Evolutionary conservation across 83 land plant genomes (phyloP).

Genomic region (Picea mariana): DNA sequence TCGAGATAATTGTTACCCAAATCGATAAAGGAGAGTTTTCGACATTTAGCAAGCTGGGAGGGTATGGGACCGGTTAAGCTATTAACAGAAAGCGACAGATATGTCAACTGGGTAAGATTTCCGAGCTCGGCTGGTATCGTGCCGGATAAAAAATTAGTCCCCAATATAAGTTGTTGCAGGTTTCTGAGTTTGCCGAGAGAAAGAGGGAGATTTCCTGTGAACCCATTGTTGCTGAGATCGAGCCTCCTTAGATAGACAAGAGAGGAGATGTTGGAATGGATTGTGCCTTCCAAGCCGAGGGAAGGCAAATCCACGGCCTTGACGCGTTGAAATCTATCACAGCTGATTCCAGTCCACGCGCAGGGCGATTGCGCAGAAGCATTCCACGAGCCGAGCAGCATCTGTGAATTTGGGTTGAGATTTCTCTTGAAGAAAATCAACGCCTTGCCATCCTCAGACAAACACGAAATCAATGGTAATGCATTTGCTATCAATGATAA

Average conservation of each 20-base stretch:
- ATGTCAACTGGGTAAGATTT: not conserved
- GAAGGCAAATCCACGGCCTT: not conserved
- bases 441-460: not conserved
- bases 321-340: slow-evolving; percentile 4
- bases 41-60: slow-evolving; percentile 3
- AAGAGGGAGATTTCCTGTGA: slow-evolving; percentile 19
- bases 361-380: not conserved
- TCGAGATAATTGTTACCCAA: not conserved
- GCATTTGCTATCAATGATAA: not conserved
- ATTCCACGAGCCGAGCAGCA: not conserved
- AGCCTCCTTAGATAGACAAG: slow-evolving; percentile 12
- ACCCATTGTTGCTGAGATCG: slow-evolving; percentile 18
- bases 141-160: slow-evolving; percentile 1
- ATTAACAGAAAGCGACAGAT: not conserved
- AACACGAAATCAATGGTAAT: not conserved
- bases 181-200: slow-evolving; percentile 20
- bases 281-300: slow-evolving; percentile 13
- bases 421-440: not conserved
- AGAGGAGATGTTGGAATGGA: slow-evolving; percentile 17
- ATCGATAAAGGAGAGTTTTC: not conserved
- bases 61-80: slow-evolving; percentile 18
- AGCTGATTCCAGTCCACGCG: slow-evolving; percentile 18
- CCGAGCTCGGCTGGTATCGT: slow-evolving; percentile 12
- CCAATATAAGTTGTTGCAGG: not conserved
- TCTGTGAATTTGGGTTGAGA: not conserved